Evolutionary conservation across 306 rosid genomes (phyloP).

Genomic region (Quercus berberidifolia): DNA sequence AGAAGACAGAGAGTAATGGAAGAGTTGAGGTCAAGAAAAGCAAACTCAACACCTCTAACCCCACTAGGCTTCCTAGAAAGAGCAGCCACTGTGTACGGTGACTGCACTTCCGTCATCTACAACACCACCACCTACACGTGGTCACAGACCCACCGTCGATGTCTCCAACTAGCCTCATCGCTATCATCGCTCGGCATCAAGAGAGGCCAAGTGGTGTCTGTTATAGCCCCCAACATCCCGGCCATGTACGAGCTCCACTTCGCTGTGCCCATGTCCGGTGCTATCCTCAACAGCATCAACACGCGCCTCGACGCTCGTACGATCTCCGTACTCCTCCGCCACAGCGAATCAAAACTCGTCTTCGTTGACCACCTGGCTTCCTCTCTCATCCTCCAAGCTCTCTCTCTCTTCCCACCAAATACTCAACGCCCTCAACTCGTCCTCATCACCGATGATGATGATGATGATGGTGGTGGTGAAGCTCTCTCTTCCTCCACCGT

Average conservation of each 20-base stretch:
- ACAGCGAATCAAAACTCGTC: slow-evolving; percentile 50
- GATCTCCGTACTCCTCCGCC: slow-evolving; percentile 48
- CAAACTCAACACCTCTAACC: slow-evolving; percentile 52
- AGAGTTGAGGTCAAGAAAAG: slow-evolving; percentile 30
- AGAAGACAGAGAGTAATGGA: slow-evolving; percentile 28
- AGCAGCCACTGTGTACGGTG: slow-evolving; percentile 48
- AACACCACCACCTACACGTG: slow-evolving; percentile 45
- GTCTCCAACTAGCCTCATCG: slow-evolving; percentile 58
- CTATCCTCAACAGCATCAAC: slow-evolving; percentile 59
- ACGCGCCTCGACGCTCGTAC: slow-evolving; percentile 63
- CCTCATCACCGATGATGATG: slow-evolving; percentile 33
- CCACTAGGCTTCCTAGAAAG: slow-evolving; percentile 51
- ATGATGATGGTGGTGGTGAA: too few species aligned
- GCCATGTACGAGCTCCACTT: slow-evolving; percentile 83
- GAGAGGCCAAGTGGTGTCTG: slow-evolving; percentile 52
- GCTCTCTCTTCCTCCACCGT: neutral
- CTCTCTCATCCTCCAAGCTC: slow-evolving; percentile 31
- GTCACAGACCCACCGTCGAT: slow-evolving; percentile 49
- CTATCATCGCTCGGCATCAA: slow-evolving; percentile 43
- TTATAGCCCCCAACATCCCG: slow-evolving; percentile 64
- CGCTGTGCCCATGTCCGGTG: slow-evolving; percentile 75
- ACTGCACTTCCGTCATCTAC: slow-evolving; percentile 42
- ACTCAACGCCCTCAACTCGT: slow-evolving; percentile 31
- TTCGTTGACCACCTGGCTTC: slow-evolving; percentile 46
- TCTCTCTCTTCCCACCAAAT: slow-evolving; percentile 27